These are phyloP conservation scores for Setaria viridis DNA, from an alignment of 202 grass and related monocot species.

Conservation along the genomic window DNA sequence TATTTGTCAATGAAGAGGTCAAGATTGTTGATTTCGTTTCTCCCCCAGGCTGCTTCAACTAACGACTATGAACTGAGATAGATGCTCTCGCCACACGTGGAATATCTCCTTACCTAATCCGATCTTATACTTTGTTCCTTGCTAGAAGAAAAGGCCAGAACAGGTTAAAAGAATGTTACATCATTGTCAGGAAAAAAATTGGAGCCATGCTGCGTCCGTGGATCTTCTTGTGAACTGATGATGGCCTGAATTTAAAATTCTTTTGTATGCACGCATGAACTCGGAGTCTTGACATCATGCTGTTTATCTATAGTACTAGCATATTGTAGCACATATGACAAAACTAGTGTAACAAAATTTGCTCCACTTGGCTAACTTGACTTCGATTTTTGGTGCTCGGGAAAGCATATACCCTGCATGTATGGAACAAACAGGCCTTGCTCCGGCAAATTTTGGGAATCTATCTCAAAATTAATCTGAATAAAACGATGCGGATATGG, in stretches of 20 bases:
- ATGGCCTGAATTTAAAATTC: not conserved
- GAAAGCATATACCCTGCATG: not conserved
- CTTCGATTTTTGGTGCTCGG: not conserved
- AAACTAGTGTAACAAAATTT: not conserved
- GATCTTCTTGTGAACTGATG: conserved; percentile 10
- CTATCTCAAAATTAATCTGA: not conserved
- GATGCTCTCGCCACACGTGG: conserved; percentile 34
- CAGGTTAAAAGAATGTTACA: conserved; percentile 14
- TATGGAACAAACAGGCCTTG: not conserved
- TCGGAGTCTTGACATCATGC: conserved; percentile 4
- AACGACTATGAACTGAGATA: conserved; percentile 24
- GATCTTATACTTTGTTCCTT: conserved; percentile 44
- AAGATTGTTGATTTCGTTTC: conserved; percentile 16
- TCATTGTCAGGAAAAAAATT: conserved; percentile 16
- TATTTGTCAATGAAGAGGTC: not conserved
- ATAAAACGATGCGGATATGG: no score
- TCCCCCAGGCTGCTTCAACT: not conserved
- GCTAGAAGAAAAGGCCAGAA: conserved; percentile 9
- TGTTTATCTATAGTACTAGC: not conserved
- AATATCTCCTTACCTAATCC: conserved; percentile 54
- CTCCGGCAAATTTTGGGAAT: not conserved
- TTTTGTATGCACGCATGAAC: conserved; percentile 21
- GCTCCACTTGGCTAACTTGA: not conserved
- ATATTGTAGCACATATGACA: not conserved
- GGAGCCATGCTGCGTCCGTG: conserved; percentile 19